Conservation (phyloP, 257 asterid genomes). For the Henckelia pumila region DNA sequence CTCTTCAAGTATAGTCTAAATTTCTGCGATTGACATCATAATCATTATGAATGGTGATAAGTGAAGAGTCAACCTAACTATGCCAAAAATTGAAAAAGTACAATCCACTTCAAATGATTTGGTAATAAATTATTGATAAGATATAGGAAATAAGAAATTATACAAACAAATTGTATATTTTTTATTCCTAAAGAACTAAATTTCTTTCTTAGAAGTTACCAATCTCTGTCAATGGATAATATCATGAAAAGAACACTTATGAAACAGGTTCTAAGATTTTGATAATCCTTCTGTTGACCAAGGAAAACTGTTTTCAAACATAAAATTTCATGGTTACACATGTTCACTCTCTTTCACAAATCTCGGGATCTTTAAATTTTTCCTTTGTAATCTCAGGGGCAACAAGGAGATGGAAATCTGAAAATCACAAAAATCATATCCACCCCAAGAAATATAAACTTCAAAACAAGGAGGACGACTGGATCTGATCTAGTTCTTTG, state of each 20-base stretch:
- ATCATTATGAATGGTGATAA: slow-evolving; percentile 16
- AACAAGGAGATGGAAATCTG: background rate
- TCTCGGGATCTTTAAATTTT: background rate
- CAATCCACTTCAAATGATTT: background rate
- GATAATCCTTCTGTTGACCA: slow-evolving; percentile 9
- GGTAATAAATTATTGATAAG: background rate
- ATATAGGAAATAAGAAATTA: background rate
- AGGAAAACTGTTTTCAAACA: background rate
- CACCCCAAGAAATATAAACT: background rate
- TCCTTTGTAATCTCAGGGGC: background rate
- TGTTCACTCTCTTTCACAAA: background rate
- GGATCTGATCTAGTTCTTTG: background rate
- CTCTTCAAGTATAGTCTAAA: slow-evolving; percentile 78
- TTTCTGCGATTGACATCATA: slow-evolving; percentile 50
- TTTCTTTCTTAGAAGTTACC: background rate
- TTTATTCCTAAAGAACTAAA: background rate
- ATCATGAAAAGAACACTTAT: background rate
- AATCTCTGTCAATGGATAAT: background rate
- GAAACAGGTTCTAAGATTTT: slow-evolving; percentile 1
- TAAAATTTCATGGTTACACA: background rate
- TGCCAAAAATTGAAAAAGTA: background rate
- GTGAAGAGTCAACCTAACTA: slow-evolving; percentile 9
- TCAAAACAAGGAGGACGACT: background rate
- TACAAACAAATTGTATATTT: slow-evolving; percentile 6
- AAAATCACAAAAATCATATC: slow-evolving; percentile 3